These are phyloP conservation scores for Kluyveromyces starmeri DNA, from an alignment of 805 yeast species.

Conservation along the genomic window DNA sequence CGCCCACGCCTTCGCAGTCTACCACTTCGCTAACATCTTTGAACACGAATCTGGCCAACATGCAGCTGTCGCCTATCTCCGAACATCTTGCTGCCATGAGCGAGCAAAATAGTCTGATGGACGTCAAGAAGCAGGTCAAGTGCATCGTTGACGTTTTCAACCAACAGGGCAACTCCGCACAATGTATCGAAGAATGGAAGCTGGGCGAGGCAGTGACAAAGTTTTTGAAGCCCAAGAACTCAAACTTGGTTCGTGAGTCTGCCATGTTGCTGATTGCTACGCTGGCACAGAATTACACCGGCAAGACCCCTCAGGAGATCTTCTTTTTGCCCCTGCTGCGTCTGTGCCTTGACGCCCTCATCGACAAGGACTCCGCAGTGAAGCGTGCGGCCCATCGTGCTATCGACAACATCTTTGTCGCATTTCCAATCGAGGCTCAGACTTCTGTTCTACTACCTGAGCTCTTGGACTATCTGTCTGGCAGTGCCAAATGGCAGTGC, in stretches of 20 bases:
- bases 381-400: slow-evolving; percentile 81
- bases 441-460: slow-evolving; percentile 60
- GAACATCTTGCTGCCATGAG: slow-evolving; percentile 36
- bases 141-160: slow-evolving; percentile 40
- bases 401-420: slow-evolving; percentile 56
- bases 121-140: slow-evolving; percentile 29
- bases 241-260: slow-evolving; percentile 69
- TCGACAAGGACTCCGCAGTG: slow-evolving; percentile 84
- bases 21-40: slow-evolving; percentile 68
- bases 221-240: slow-evolving; percentile 63
- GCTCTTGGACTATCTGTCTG: slow-evolving; percentile 57
- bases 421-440: slow-evolving; percentile 70
- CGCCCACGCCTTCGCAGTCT: slow-evolving; percentile 42
- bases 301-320: slow-evolving; percentile 66
- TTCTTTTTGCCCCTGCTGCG: slow-evolving; percentile 57
- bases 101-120: slow-evolving; percentile 28
- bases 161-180: slow-evolving; percentile 33
- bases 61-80: slow-evolving; percentile 59
- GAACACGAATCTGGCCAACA: slow-evolving; percentile 57
- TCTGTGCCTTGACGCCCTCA: slow-evolving; percentile 57
- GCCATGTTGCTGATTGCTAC: slow-evolving; percentile 52
- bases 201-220: slow-evolving; percentile 54
- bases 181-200: slow-evolving; percentile 53
- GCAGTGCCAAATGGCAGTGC: slow-evolving; percentile 86
- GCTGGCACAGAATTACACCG: slow-evolving; percentile 54